Conservation (phyloP, 1,139 yeast species). For the Magnusiomyces fungicola region DNA sequence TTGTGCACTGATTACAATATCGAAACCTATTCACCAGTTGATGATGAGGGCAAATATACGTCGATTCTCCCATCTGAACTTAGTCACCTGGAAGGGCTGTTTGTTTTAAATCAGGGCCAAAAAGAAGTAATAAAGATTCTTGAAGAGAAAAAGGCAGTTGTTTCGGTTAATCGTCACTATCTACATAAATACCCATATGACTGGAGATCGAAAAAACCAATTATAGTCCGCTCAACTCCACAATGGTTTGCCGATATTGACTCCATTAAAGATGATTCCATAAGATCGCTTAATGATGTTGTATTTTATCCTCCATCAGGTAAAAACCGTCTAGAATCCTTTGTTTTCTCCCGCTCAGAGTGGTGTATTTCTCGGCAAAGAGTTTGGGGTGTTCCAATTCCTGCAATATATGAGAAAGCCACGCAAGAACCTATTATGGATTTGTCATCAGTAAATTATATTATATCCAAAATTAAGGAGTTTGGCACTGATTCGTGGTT, state of each 20-base stretch:
- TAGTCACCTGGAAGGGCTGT: constrained; percentile 43
- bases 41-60: constrained; percentile 61
- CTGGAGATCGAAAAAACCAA: constrained; percentile 94
- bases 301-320: constrained; percentile 71
- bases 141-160: constrained; percentile 41
- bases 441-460: constrained; percentile 43
- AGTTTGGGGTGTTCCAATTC: constrained; percentile 98
- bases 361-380: constrained; percentile 99
- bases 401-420: constrained; percentile 60
- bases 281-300: constrained; percentile 53
- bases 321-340: constrained; percentile 58
- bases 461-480: constrained; percentile 46
- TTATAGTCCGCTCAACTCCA: constrained; percentile 90
- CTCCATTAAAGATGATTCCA: constrained; percentile 56
- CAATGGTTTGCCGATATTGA: constrained; percentile 95
- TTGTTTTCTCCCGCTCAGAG: constrained; percentile 71
- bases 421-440: constrained; percentile 55
- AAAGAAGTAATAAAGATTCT: constrained; percentile 41
- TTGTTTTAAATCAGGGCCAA: constrained; percentile 59
- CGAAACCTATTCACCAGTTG: constrained; percentile 67
- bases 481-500: constrained; percentile 80
- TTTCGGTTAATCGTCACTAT: constrained; percentile 44
- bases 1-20: constrained; percentile 55
- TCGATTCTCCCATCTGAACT: constrained; percentile 43
- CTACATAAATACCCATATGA: constrained; percentile 90